These are phyloP conservation scores for Boletus barrowsii DNA, from an alignment of 768 basidiomycete species.

Conservation along the genomic window DNA sequence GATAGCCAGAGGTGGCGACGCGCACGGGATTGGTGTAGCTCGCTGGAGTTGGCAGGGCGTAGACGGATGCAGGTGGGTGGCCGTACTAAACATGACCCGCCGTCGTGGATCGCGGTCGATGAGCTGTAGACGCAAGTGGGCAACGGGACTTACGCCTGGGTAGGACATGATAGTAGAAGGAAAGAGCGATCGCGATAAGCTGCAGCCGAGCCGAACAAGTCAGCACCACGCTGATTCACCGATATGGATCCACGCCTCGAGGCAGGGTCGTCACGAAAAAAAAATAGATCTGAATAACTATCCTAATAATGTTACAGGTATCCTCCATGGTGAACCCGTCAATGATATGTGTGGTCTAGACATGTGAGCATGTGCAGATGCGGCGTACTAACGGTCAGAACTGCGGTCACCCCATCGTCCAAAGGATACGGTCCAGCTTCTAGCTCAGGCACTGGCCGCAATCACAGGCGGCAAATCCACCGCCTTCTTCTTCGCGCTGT, in stretches of 20 bases:
- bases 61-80: slow-evolving; percentile 8
- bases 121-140: not conserved
- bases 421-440: not conserved
- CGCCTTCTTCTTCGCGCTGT: slow-evolving; percentile 23
- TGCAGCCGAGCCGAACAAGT: no score
- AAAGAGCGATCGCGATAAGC: slow-evolving; percentile 8
- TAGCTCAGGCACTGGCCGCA: slow-evolving; percentile 31
- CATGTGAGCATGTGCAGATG: not conserved
- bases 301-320: slow-evolving; percentile 35
- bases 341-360: slow-evolving; percentile 14
- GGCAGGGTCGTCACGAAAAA: not conserved
- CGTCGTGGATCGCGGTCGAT: not conserved
- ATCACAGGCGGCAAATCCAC: slow-evolving; percentile 35
- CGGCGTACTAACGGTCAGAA: not conserved
- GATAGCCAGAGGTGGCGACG: not conserved
- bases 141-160: slow-evolving; percentile 12
- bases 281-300: slow-evolving; percentile 19
- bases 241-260: not conserved
- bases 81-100: slow-evolving; percentile 1
- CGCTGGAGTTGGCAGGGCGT: not conserved
- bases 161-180: slow-evolving; percentile 18
- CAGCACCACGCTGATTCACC: no score
- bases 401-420: not conserved
- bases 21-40: not conserved
- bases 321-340: slow-evolving; percentile 18